These are phyloP conservation scores for Picochlorum sp. DNA, from an alignment of 139 green algal genomes.

Conservation along the genomic window DNA sequence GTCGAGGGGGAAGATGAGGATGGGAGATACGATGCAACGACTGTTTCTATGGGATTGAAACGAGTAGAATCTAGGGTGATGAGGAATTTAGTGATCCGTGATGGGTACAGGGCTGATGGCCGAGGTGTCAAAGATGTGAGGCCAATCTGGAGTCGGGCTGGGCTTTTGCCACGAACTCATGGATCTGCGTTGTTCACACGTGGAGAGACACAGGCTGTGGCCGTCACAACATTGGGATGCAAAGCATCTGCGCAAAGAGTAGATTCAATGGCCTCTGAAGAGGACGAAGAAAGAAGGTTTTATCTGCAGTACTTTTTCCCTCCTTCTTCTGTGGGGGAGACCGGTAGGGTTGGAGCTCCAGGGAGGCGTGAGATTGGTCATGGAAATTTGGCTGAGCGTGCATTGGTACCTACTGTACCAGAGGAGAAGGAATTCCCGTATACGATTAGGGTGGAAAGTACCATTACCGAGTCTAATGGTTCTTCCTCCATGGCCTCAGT, in stretches of 20 bases:
- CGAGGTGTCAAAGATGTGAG: conserved; percentile 63
- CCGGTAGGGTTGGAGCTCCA: conserved; percentile 49
- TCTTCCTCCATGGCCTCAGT: conserved; percentile 92
- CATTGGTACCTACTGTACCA: conserved; percentile 77
- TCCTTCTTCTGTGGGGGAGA: conserved; percentile 85
- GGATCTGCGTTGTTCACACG: conserved; percentile 93
- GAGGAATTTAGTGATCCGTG: conserved; percentile 49
- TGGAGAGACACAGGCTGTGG: conserved; percentile 89
- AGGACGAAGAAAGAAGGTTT: conserved; percentile 58
- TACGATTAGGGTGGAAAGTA: conserved; percentile 84
- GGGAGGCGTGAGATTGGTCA: conserved; percentile 88
- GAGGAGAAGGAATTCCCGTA: conserved; percentile 67
- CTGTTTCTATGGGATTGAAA: conserved; percentile 19
- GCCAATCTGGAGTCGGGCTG: conserved; percentile 62
- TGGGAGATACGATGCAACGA: neutral
- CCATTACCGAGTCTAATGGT: conserved; percentile 96
- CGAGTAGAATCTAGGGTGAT: conserved; percentile 52
- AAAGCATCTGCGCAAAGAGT: conserved; percentile 36
- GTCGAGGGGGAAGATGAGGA: conserved; percentile 1
- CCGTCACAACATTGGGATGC: conserved; percentile 67
- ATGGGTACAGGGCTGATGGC: conserved; percentile 69
- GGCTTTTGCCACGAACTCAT: conserved; percentile 79
- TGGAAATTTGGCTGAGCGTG: conserved; percentile 85
- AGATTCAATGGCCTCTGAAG: conserved; percentile 45
- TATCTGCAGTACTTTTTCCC: conserved; percentile 99